Evolutionary conservation across 139 green algal species (phyloP).

Genomic region (Chlamydomonas eustigma): DNA sequence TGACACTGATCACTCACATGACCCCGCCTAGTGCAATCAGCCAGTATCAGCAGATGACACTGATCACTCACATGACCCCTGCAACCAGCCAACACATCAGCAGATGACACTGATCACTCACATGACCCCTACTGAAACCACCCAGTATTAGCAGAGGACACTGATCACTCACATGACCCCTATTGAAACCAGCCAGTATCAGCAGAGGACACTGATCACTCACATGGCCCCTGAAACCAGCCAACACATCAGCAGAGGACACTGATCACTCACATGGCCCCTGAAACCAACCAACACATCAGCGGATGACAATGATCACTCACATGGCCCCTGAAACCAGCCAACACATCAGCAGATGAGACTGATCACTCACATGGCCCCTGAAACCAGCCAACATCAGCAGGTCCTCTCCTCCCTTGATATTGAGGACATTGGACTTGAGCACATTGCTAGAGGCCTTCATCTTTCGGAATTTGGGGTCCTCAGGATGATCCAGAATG

Average conservation of each 20-base stretch:
- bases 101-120: too few relatives aligned
- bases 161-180: background rate
- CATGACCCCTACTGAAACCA: too few relatives aligned
- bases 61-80: too few relatives aligned
- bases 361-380: constrained; percentile 32
- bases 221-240: background rate
- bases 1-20: too few relatives aligned
- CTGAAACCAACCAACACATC: constrained; percentile 38
- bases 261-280: constrained; percentile 31
- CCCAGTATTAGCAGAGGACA: too few relatives aligned
- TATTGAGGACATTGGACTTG: constrained; percentile 24
- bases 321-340: constrained; percentile 43
- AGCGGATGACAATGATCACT: too few relatives aligned
- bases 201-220: background rate
- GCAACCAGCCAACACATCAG: too few relatives aligned
- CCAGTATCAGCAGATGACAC: too few relatives aligned
- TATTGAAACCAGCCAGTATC: background rate
- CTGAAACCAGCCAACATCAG: constrained; percentile 45
- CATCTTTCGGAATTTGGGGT: constrained; percentile 52
- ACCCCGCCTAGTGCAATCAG: too few relatives aligned
- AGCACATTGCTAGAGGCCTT: constrained; percentile 42
- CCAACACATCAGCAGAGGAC: background rate
- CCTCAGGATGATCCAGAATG: constrained; percentile 37
- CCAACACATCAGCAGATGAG: too few relatives aligned
- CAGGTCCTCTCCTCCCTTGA: constrained; percentile 49